A percentile compares a stretch with the other conserved stretches of the same genome.
Conservation (phyloP, 83 land plant species). For the Larix sibirica region DNA sequence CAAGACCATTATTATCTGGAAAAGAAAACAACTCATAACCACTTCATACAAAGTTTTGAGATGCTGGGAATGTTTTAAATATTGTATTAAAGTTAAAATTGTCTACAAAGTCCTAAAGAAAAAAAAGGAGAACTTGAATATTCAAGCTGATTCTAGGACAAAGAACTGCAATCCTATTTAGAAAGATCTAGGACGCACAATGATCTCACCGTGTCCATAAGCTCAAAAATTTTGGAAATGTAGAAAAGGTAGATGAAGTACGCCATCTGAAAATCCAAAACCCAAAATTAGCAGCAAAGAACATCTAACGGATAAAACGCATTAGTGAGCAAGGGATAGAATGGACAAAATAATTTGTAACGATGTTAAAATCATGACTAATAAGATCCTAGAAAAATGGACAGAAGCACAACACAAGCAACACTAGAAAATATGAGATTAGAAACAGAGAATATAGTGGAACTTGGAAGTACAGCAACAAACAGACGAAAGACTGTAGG, state of each 20-base stretch:
- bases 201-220: slow-evolving; percentile 45
- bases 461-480: no score
- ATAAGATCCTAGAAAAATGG: background rate
- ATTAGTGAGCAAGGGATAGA: background rate
- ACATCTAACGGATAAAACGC: background rate
- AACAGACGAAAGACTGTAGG: no score
- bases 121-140: background rate
- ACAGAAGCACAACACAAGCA: background rate
- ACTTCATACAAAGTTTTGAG: background rate
- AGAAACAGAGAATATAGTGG: background rate
- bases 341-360: background rate
- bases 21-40: background rate
- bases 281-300: background rate
- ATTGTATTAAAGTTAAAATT: background rate
- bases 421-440: background rate
- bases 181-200: slow-evolving; percentile 11
- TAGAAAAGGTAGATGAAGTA: slow-evolving; percentile 34
- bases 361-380: background rate
- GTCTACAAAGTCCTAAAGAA: background rate
- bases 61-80: background rate
- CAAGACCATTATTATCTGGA: slow-evolving; percentile 38
- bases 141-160: background rate
- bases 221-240: slow-evolving; percentile 44
- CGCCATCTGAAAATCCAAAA: slow-evolving; percentile 34
- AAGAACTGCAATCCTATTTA: background rate